Conservation (phyloP, 805 yeast species). For the Kurtzmaniella fragi region DNA sequence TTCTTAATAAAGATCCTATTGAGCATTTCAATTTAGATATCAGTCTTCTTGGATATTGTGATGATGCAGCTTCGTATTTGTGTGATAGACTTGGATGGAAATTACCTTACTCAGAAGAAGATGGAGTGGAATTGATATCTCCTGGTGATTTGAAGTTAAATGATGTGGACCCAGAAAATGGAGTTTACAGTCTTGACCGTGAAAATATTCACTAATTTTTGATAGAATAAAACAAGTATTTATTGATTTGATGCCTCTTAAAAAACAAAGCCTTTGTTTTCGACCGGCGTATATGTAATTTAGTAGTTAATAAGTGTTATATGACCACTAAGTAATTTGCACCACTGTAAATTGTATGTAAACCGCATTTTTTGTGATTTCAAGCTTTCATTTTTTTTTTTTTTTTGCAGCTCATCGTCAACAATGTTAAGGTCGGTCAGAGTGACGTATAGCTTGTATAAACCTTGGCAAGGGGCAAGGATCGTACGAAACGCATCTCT, state of each 20-base stretch:
- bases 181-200: slow-evolving; percentile 5
- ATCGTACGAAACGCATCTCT: too few relatives aligned
- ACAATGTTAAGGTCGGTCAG: too few relatives aligned
- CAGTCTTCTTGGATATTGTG: slow-evolving; percentile 35
- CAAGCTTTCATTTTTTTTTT: too few relatives aligned
- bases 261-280: too few relatives aligned
- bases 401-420: too few relatives aligned
- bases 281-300: slow-evolving; percentile 1
- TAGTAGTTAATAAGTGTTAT: too few relatives aligned
- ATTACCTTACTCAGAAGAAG: slow-evolving; percentile 25
- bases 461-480: too few relatives aligned
- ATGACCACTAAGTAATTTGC: too few relatives aligned
- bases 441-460: too few relatives aligned
- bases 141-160: slow-evolving; percentile 8
- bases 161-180: slow-evolving; percentile 8
- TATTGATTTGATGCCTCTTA: too few relatives aligned
- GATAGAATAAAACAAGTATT: slow-evolving; percentile 2
- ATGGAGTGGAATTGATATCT: slow-evolving; percentile 11
- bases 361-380: too few relatives aligned
- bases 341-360: too few relatives aligned
- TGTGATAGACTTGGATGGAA: slow-evolving; percentile 31
- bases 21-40: slow-evolving; percentile 34
- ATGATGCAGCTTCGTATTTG: slow-evolving; percentile 33
- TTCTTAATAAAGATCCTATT: slow-evolving; percentile 36
- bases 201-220: not conserved